These are phyloP conservation scores for Starmera stellimalicola DNA, from an alignment of 1,139 yeast species.

Conservation along the genomic window DNA sequence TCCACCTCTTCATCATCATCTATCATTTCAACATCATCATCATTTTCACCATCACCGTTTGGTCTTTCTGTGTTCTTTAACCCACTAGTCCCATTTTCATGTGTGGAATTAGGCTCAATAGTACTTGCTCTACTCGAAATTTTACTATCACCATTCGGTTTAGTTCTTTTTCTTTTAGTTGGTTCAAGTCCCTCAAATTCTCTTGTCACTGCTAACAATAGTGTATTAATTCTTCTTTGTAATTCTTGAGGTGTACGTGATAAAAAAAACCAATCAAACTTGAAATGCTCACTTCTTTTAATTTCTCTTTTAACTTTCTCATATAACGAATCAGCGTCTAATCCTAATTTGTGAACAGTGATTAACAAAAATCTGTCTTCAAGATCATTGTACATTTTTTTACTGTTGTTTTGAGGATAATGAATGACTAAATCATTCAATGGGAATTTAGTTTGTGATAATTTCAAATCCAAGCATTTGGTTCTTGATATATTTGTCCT, in stretches of 20 bases:
- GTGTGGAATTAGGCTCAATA: slow-evolving; percentile 1
- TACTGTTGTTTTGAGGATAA: slow-evolving; percentile 91
- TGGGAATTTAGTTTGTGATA: slow-evolving; percentile 58
- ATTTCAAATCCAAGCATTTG: slow-evolving; percentile 51
- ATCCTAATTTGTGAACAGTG: slow-evolving; percentile 69
- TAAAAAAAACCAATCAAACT: slow-evolving; percentile 82
- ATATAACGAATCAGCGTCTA: slow-evolving; percentile 58
- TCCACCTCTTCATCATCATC: neutral
- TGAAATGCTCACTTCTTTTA: slow-evolving; percentile 60
- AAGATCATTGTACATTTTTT: slow-evolving; percentile 69
- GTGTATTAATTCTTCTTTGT: slow-evolving; percentile 72
- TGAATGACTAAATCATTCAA: slow-evolving; percentile 65
- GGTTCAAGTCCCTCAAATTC: slow-evolving; percentile 66
- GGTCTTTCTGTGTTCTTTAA: neutral
- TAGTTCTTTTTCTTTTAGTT: slow-evolving; percentile 27
- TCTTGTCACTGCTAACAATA: slow-evolving; percentile 67
- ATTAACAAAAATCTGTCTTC: slow-evolving; percentile 80
- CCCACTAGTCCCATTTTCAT: neutral
- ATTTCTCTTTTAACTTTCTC: slow-evolving; percentile 77
- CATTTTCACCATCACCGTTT: neutral
- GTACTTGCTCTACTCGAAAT: slow-evolving; percentile 5
- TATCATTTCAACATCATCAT: neutral
- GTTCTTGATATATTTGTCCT: slow-evolving; percentile 59
- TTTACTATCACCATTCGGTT: slow-evolving; percentile 3
- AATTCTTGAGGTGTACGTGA: slow-evolving; percentile 82